phyloP scores from a whole-genome alignment of 2,329 filamentous ascomycete genomes.

The Corniculantispora saksenae region DNA sequence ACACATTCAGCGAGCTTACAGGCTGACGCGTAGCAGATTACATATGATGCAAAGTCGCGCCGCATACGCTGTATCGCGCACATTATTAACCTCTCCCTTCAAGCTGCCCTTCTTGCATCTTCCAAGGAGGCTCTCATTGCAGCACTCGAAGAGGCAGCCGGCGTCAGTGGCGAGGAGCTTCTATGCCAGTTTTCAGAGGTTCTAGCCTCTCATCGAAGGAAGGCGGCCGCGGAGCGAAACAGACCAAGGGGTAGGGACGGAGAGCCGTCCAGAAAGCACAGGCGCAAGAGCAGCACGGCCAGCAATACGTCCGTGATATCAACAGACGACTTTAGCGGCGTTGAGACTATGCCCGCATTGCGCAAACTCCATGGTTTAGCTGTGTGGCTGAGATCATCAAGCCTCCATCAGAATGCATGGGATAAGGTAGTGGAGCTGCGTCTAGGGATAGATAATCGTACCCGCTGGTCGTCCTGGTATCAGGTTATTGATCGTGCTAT shows the following conservation, averaged over 20 bases:
- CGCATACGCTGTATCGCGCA: not conserved
- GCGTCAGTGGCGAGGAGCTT: not conserved
- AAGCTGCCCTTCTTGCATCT: constrained; percentile 1
- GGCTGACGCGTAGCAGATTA: not conserved
- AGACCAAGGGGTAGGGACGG: too few relatives aligned
- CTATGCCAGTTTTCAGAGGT: not conserved
- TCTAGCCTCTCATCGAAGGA: not conserved
- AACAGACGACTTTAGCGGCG: too few relatives aligned
- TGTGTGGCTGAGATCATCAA: not conserved
- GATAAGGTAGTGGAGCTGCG: not conserved
- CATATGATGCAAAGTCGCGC: not conserved
- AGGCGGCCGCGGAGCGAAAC: too few relatives aligned
- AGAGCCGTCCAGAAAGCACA: too few relatives aligned
- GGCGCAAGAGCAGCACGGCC: too few relatives aligned
- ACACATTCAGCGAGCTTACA: too few relatives aligned
- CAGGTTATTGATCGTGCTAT: not conserved
- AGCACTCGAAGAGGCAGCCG: not conserved
- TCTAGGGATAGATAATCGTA: constrained; percentile 5
- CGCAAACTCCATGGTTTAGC: constrained; percentile 6
- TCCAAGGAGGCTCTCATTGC: constrained; percentile 8
- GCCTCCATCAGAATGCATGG: not conserved
- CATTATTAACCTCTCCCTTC: constrained; percentile 11
- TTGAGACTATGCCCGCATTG: not conserved
- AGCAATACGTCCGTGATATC: too few relatives aligned
- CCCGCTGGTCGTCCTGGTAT: constrained; percentile 11